These are phyloP conservation scores for Rhizophora apiculata DNA, from an alignment of 345 rosid species.

Conservation along the genomic window DNA sequence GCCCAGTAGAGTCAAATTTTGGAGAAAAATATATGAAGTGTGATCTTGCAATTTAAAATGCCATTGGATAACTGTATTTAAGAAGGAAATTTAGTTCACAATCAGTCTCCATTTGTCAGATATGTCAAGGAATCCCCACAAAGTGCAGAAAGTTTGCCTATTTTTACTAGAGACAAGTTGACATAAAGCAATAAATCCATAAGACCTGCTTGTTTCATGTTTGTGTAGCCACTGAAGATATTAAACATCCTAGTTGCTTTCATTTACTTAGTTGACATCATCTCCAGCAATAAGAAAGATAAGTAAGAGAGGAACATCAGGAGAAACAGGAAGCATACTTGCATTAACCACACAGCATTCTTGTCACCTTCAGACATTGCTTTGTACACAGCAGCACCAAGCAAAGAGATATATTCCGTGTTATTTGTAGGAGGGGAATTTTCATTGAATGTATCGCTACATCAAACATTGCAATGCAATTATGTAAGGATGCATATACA, in stretches of 20 bases:
- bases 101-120: background rate
- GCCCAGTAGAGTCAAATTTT: no score
- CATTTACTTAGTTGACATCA: background rate
- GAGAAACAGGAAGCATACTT: constrained; percentile 47
- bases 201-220: background rate
- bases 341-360: constrained; percentile 97
- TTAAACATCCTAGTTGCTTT: background rate
- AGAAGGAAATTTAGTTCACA: no score
- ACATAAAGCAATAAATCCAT: background rate
- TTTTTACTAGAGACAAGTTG: no score
- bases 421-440: constrained; percentile 88
- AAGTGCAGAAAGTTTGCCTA: no score
- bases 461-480: constrained; percentile 16
- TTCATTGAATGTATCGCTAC: constrained; percentile 95
- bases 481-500: constrained; percentile 9
- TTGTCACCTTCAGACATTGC: constrained; percentile 89
- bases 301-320: constrained; percentile 3
- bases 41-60: no score
- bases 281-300: background rate
- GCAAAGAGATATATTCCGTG: constrained; percentile 63
- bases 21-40: no score
- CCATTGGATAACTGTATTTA: no score
- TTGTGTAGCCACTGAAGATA: background rate
- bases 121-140: background rate
- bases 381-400: constrained; percentile 84